Evolutionary conservation across 1,284 basidiomycete genomes (phyloP).

Genomic region (Sporisorium sorghi): DNA sequence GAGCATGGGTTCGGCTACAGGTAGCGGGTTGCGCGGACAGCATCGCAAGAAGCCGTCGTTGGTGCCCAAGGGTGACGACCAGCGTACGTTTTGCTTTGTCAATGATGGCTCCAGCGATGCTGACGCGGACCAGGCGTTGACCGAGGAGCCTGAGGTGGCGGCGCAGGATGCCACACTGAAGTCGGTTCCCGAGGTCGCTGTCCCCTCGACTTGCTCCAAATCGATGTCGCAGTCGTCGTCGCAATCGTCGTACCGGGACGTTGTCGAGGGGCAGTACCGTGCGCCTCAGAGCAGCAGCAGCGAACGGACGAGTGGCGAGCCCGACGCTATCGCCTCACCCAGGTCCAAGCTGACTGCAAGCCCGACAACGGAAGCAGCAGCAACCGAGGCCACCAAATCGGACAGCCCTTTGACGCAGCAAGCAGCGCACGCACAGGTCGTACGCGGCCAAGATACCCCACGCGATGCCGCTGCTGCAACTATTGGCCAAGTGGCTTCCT

Average conservation of each 20-base stretch:
- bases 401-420: background rate
- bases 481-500: conserved; percentile 6
- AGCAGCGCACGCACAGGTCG: conserved; percentile 6
- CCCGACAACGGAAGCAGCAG: background rate
- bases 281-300: background rate
- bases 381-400: background rate
- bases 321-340: background rate
- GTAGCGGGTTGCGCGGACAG: background rate
- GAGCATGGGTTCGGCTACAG: conserved; percentile 10
- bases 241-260: conserved; percentile 17
- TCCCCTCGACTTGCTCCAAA: background rate
- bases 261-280: conserved; percentile 14
- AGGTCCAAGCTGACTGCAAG: background rate
- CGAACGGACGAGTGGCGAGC: background rate
- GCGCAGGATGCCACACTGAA: conserved; percentile 2
- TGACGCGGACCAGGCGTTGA: conserved; percentile 6
- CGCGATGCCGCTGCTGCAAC: conserved; percentile 2
- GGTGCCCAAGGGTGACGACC: conserved; percentile 35
- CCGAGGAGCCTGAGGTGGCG: conserved; percentile 12
- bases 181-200: background rate
- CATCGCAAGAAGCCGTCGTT: conserved; percentile 31
- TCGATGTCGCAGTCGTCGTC: conserved; percentile 10
- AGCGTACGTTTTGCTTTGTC: conserved; percentile 43
- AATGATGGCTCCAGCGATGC: conserved; percentile 21
- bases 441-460: conserved; percentile 18